Evolutionary conservation across 179 eudicot species (phyloP).

Genomic region (Vitellaria paradoxa): DNA sequence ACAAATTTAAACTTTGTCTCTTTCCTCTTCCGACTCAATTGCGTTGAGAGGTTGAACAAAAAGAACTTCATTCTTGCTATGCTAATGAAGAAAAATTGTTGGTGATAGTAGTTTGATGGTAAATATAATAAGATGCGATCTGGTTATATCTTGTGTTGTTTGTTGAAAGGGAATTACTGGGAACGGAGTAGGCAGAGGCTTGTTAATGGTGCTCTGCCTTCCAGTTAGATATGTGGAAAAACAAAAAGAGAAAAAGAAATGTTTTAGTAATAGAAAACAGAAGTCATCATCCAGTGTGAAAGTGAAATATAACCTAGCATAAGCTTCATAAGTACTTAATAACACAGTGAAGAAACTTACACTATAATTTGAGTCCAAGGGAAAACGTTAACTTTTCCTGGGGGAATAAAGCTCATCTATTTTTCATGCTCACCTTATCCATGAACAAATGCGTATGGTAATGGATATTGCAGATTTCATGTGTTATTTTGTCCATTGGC

Average conservation of each 20-base stretch:
- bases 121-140: not conserved
- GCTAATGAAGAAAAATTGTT: not conserved
- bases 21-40: no score
- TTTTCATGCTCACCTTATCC: not conserved
- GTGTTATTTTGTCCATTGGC: not conserved
- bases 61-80: not conserved
- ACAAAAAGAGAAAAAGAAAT: not conserved
- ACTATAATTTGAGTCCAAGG: not conserved
- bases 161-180: not conserved
- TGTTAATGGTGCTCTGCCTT: not conserved
- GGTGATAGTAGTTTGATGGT: not conserved
- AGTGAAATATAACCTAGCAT: not conserved
- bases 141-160: not conserved
- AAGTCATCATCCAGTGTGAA: not conserved
- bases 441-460: not conserved
- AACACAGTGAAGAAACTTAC: not conserved
- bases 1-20: no score
- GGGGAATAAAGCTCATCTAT: not conserved
- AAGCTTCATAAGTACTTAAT: not conserved
- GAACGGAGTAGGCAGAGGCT: not conserved
- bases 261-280: not conserved
- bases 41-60: no score
- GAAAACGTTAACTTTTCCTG: not conserved
- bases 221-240: not conserved
- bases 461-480: not conserved